Conservation (phyloP, 208 protist species). For the Vickermania spadyakhi region DNA sequence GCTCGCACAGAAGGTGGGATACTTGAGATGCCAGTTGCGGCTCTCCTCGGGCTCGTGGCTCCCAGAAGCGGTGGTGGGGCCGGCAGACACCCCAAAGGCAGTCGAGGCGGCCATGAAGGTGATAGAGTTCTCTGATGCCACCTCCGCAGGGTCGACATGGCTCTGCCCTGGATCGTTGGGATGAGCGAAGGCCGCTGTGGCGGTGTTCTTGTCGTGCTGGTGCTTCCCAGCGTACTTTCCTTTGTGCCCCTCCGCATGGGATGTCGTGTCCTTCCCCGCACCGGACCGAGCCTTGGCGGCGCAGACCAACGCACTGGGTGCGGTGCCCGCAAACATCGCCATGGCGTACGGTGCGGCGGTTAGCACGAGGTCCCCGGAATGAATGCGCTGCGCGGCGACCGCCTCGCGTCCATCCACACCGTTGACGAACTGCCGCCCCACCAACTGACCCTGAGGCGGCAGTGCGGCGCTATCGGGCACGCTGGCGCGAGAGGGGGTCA, state of each 20-base stretch:
- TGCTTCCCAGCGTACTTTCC: not conserved
- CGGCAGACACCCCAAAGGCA: not conserved
- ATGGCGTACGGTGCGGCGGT: constrained; percentile 34
- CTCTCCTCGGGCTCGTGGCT: not conserved
- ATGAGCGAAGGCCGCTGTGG: not conserved
- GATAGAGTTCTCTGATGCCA: no score
- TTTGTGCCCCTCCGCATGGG: not conserved
- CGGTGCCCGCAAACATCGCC: constrained; percentile 33
- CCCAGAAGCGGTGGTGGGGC: not conserved
- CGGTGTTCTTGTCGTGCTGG: not conserved
- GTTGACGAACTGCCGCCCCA: constrained; percentile 15
- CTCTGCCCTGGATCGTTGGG: not conserved
- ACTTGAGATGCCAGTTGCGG: constrained; percentile 8
- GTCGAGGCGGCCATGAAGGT: not conserved
- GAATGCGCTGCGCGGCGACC: constrained; percentile 25
- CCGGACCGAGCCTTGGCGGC: constrained; percentile 8
- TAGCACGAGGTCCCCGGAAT: constrained; percentile 51
- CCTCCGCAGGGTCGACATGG: no score
- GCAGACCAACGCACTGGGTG: constrained; percentile 25
- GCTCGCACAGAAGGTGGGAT: constrained; percentile 26
- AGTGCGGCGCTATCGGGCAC: not conserved
- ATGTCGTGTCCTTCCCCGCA: not conserved
- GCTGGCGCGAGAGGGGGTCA: no score
- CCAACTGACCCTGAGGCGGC: constrained; percentile 10
- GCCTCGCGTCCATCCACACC: constrained; percentile 41